Evolutionary conservation across 2,329 filamentous ascomycete species (phyloP), one percentile per base, ranked within the genome.

Genomic region (Neobulgaria alba): DNA sequence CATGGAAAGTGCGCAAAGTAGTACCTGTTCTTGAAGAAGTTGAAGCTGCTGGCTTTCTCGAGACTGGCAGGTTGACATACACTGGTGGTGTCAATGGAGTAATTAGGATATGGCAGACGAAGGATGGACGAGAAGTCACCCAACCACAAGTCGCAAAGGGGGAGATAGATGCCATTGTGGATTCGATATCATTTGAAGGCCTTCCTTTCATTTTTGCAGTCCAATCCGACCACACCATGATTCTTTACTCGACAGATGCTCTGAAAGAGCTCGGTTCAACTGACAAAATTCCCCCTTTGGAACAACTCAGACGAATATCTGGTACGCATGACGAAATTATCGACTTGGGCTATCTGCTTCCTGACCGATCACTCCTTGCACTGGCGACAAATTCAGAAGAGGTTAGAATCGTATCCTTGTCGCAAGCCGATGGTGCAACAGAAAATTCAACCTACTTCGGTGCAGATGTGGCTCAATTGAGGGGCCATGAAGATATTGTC

Each of bases 251-350:
- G 1, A 60, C 72, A 56, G 45, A 61, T 58, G 36, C 73, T 57
- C 36, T 74, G 52, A 40, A 59, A 18, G 51, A 57, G 23, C 45
- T 60, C 5, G 41, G 40, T 10, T 48, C 33, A 63, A 65, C 43
- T 56, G 63, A 23, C 43, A 64, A 29, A 38, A 62, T 29, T 46
- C 53, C 30, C 51, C 61, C 32, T 57, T 64, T 55, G 36, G 50
- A 45, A 57, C 63, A 43, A 57, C 72, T 85, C 33, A 78, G 85
- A 51, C 77, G 87, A 33, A 93, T 98, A 51, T 95, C 90, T 3
- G 93, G 92, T 39, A 95, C 92, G 5, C 88, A 96, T 61, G 93
- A 98, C 60, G 92, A 98, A 61, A 88, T 98, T 38, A 95, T 98
- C 52, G 93, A 98, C 58, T 67, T 98, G 23, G 85, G 82, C 20